Conservation (phyloP, 495 filamentous ascomycete species). For the Daldinia grandis region DNA sequence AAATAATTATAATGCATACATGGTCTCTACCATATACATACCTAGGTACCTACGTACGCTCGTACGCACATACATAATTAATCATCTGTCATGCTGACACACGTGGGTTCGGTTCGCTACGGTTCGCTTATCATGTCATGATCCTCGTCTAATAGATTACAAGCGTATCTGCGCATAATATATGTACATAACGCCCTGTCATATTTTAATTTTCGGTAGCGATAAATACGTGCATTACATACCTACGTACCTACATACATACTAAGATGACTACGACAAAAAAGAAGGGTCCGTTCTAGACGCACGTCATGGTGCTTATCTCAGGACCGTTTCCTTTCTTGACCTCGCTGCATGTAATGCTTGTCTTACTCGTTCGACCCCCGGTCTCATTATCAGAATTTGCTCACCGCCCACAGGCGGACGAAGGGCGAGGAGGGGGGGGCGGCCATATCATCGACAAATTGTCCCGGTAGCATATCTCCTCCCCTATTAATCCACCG, state of each 20-base stretch:
- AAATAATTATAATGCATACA: conserved; percentile 17
- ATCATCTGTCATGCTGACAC: conserved; percentile 34
- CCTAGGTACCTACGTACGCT: conserved; percentile 10
- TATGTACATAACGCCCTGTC: not conserved
- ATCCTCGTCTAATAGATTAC: conserved; percentile 14
- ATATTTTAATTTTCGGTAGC: conserved; percentile 5
- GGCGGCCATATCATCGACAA: conserved; percentile 13
- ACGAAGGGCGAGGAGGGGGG: conserved; percentile 20
- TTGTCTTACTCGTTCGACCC: conserved; percentile 41
- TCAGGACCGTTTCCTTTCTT: conserved; percentile 43
- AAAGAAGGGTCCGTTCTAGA: conserved; percentile 12
- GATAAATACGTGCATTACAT: not conserved
- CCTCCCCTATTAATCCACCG: conserved; percentile 30
- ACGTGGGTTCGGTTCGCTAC: conserved; percentile 31
- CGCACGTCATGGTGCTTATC: conserved; percentile 41
- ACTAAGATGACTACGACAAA: not conserved
- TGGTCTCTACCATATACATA: not conserved
- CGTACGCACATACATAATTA: conserved; percentile 20
- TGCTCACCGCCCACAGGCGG: conserved; percentile 35
- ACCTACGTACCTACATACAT: not conserved
- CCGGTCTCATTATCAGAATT: conserved; percentile 26
- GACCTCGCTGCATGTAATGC: conserved; percentile 36
- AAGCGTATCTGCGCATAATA: not conserved
- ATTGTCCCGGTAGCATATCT: conserved; percentile 13
- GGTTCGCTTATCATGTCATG: conserved; percentile 19